Conservation (phyloP, 768 basidiomycete species). For the Boletellus ananas region DNA sequence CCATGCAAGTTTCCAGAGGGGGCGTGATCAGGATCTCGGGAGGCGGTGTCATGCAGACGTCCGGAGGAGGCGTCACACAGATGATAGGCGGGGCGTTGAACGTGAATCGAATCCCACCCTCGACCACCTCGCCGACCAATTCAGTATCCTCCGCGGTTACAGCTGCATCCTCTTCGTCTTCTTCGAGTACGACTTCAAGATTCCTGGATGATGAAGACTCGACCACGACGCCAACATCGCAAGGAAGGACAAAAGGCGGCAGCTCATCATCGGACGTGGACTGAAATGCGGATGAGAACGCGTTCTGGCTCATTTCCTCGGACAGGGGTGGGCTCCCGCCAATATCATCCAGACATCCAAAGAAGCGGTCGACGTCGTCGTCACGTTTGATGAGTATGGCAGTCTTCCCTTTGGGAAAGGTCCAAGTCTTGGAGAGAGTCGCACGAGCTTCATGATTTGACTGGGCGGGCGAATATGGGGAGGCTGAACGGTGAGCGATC, state of each 20-base stretch:
- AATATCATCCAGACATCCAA: conserved; percentile 60
- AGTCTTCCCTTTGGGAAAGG: conserved; percentile 47
- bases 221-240: conserved; percentile 41
- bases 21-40: conserved; percentile 23
- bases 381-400: conserved; percentile 19
- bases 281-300: conserved; percentile 55
- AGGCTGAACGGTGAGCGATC: neutral
- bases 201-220: conserved; percentile 25
- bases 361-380: conserved; percentile 71
- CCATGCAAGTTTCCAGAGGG: conserved; percentile 12
- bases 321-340: conserved; percentile 47
- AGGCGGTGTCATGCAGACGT: conserved; percentile 25
- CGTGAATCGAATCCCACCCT: conserved; percentile 69
- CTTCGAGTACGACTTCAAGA: conserved; percentile 43
- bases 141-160: conserved; percentile 41
- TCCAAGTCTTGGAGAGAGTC: conserved; percentile 67
- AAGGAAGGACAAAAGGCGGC: conserved; percentile 48
- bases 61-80: conserved; percentile 26
- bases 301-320: conserved; percentile 52
- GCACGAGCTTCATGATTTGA: conserved; percentile 30
- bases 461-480: conserved; percentile 12
- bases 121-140: conserved; percentile 55
- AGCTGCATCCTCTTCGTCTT: conserved; percentile 30
- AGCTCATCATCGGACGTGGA: conserved; percentile 43
- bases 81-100: conserved; percentile 56